Conservation (phyloP, 2,329 filamentous ascomycete genomes). For the Fusarium euwallaceae region DNA sequence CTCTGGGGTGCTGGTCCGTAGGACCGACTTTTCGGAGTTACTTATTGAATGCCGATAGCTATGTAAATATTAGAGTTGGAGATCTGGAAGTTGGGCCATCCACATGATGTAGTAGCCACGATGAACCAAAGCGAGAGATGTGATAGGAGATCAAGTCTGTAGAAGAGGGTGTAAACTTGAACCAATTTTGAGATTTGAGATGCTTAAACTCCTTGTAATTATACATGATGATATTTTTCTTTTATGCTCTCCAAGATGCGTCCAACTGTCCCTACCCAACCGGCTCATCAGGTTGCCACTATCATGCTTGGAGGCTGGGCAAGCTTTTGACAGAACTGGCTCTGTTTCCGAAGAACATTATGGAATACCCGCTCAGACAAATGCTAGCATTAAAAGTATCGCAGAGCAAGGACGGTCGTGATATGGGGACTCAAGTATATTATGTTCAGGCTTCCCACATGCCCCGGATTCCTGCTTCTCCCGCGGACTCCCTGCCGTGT, state of each 20-base stretch:
- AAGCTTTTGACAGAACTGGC: too few relatives aligned
- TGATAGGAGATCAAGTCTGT: not conserved
- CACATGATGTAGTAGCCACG: not conserved
- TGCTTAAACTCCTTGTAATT: not conserved
- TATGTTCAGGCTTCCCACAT: too few relatives aligned
- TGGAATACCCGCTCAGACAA: too few relatives aligned
- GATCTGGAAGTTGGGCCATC: not conserved
- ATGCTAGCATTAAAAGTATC: too few relatives aligned
- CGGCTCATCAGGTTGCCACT: not conserved
- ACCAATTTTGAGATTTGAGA: not conserved
- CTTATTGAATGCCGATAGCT: not conserved
- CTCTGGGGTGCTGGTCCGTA: slow-evolving; percentile 17
- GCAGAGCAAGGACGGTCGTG: too few relatives aligned
- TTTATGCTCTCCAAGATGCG: not conserved
- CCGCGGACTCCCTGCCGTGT: too few relatives aligned
- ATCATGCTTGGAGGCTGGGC: not conserved
- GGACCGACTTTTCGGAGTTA: slow-evolving; percentile 14
- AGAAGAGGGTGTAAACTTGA: not conserved
- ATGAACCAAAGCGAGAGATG: not conserved
- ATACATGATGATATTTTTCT: not conserved
- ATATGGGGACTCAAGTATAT: too few relatives aligned
- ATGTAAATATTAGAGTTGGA: not conserved
- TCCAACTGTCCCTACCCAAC: not conserved
- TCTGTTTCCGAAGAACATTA: too few relatives aligned
- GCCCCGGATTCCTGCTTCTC: too few relatives aligned